Conservation (phyloP, 2,329 filamentous ascomycete genomes). For the Trichoderma semiorbis region DNA sequence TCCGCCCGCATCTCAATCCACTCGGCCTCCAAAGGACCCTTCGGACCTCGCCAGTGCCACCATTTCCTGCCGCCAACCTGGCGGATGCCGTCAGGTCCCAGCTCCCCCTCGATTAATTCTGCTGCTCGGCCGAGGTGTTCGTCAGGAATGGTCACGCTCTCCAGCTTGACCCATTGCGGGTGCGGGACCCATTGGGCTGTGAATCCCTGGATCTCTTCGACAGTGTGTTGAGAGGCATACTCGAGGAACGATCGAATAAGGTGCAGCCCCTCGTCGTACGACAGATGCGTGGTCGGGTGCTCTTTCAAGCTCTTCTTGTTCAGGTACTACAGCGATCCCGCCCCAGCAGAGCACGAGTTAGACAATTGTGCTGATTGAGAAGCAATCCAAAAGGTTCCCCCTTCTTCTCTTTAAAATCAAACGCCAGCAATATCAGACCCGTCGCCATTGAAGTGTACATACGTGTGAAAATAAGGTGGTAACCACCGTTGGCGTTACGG, state of each 20-base stretch:
- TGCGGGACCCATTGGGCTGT: conserved; percentile 88
- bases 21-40: conserved; percentile 69
- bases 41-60: conserved; percentile 82
- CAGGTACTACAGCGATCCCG: conserved; percentile 60
- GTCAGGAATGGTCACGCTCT: conserved; percentile 63
- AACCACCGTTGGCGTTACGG: conserved; percentile 83
- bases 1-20: conserved; percentile 96
- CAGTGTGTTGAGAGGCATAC: conserved; percentile 81
- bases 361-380: not conserved
- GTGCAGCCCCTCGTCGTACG: conserved; percentile 88
- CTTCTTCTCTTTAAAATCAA: not conserved
- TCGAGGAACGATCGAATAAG: conserved; percentile 82
- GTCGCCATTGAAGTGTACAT: conserved; percentile 32
- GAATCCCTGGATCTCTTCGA: conserved; percentile 91
- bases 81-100: conserved; percentile 72
- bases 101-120: conserved; percentile 62
- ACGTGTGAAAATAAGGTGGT: conserved; percentile 86
- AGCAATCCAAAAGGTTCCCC: not conserved
- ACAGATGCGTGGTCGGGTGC: conserved; percentile 84
- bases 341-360: not conserved
- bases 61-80: conserved; percentile 77
- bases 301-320: conserved; percentile 71
- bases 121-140: conserved; percentile 65
- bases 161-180: conserved; percentile 80
- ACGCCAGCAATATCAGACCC: not conserved